Conservation (phyloP, 768 basidiomycete species). For the Boletus vinaceobasis region DNA sequence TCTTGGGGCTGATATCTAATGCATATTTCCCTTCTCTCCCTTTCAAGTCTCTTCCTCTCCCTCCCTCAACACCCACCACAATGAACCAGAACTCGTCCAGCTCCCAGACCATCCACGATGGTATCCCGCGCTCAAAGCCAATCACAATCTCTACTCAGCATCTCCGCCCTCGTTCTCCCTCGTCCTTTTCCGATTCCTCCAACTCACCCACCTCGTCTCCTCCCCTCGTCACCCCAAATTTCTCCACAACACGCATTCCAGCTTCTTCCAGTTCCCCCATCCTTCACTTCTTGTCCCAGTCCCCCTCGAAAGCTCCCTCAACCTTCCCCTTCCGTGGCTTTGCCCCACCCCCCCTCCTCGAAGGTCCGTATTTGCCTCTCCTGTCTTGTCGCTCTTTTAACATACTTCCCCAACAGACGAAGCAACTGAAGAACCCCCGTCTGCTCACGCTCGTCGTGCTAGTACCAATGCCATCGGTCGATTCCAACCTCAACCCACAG, state of each 20-base stretch:
- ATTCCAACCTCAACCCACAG: conserved; percentile 45
- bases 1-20: background rate
- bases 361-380: conserved; percentile 45
- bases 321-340: conserved; percentile 61
- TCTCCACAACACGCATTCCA: conserved; percentile 40
- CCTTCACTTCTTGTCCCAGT: conserved; percentile 62
- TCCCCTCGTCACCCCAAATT: conserved; percentile 49
- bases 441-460: conserved; percentile 55
- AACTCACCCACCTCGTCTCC: conserved; percentile 52
- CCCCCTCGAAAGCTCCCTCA: conserved; percentile 49
- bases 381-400: background rate
- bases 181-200: conserved; percentile 59
- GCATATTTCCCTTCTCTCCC: background rate
- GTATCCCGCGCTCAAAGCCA: conserved; percentile 55
- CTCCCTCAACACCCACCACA: background rate
- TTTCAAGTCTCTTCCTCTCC: background rate
- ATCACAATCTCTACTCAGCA: conserved; percentile 54
- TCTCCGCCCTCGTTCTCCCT: conserved; percentile 55
- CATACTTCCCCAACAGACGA: conserved; percentile 34
- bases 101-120: conserved; percentile 19
- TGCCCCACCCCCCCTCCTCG: conserved; percentile 52
- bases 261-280: conserved; percentile 67
- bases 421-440: conserved; percentile 37
- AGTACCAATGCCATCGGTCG: conserved; percentile 59
- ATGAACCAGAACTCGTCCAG: conserved; percentile 16